Conservation (phyloP, 2,329 filamentous ascomycete genomes). For the Orbilia ellipsospora region DNA sequence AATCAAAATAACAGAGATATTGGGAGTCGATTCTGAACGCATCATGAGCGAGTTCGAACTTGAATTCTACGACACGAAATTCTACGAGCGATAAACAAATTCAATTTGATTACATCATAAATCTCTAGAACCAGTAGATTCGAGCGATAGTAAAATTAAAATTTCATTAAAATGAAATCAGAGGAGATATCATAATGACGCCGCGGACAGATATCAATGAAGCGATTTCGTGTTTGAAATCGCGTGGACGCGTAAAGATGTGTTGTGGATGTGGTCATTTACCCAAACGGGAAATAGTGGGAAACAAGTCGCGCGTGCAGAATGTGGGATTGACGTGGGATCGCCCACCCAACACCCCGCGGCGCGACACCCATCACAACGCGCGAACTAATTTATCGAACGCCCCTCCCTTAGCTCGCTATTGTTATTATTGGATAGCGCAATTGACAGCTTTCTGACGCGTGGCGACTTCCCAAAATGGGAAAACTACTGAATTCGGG, state of each 20-base stretch:
- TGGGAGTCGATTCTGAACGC: too few relatives aligned
- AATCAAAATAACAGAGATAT: too few relatives aligned
- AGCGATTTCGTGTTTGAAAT: not conserved
- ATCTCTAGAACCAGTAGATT: too few relatives aligned
- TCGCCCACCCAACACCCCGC: conserved; percentile 15
- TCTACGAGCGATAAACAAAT: too few relatives aligned
- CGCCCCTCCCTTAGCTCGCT: too few relatives aligned
- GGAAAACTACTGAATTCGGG: conserved; percentile 31
- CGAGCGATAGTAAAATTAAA: too few relatives aligned
- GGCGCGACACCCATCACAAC: conserved; percentile 19
- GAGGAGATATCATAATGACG: too few relatives aligned
- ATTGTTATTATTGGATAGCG: conserved; percentile 14
- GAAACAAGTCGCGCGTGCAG: conserved; percentile 11
- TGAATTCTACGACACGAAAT: too few relatives aligned
- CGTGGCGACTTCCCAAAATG: conserved; percentile 27
- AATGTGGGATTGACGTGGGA: not conserved
- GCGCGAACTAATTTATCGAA: not conserved
- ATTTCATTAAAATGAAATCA: too few relatives aligned
- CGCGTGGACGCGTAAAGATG: conserved; percentile 3
- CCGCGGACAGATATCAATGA: too few relatives aligned
- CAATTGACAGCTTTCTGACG: conserved; percentile 38
- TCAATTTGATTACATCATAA: too few relatives aligned
- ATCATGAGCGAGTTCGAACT: too few relatives aligned
- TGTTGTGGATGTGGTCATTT: conserved; percentile 33
- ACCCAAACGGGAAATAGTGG: conserved; percentile 9